Percentiles rank a stretch among this genome's conserved stretches.
Conservation (phyloP, 2,329 filamentous ascomycete genomes). For the Venturiaceae sp. region DNA sequence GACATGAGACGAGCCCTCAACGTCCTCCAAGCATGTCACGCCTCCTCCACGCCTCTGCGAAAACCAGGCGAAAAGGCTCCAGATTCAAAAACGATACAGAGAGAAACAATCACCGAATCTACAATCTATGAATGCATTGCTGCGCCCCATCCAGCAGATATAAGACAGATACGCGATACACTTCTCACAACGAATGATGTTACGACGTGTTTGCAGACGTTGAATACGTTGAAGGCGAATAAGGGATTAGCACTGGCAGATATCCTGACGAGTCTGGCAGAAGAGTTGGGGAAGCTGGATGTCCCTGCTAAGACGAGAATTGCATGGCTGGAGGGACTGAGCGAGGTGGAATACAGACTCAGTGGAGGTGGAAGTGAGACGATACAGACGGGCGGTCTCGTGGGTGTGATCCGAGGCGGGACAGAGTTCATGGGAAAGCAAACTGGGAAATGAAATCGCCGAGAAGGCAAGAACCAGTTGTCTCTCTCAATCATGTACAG, state of each 20-base stretch:
- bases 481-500: too few relatives aligned
- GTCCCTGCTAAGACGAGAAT: constrained; percentile 82
- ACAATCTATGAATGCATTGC: constrained; percentile 97
- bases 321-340: constrained; percentile 81
- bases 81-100: constrained; percentile 50
- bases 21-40: constrained; percentile 92
- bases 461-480: too few relatives aligned
- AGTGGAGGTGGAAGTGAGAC: constrained; percentile 78
- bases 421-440: constrained; percentile 53
- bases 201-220: constrained; percentile 75
- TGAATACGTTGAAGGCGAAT: constrained; percentile 76
- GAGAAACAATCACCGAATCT: constrained; percentile 83
- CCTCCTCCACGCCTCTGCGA: constrained; percentile 61
- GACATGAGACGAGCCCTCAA: constrained; percentile 95
- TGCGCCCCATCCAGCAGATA: constrained; percentile 82
- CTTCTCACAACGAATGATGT: constrained; percentile 80
- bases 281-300: constrained; percentile 73
- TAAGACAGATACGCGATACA: constrained; percentile 73
- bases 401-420: constrained; percentile 79
- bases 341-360: constrained; percentile 85
- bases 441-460: background rate
- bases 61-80: constrained; percentile 35
- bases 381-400: constrained; percentile 86
- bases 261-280: constrained; percentile 77
- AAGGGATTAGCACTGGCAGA: constrained; percentile 88